Conservation (phyloP, 306 rosid species). For the Gillenia trifoliata region DNA sequence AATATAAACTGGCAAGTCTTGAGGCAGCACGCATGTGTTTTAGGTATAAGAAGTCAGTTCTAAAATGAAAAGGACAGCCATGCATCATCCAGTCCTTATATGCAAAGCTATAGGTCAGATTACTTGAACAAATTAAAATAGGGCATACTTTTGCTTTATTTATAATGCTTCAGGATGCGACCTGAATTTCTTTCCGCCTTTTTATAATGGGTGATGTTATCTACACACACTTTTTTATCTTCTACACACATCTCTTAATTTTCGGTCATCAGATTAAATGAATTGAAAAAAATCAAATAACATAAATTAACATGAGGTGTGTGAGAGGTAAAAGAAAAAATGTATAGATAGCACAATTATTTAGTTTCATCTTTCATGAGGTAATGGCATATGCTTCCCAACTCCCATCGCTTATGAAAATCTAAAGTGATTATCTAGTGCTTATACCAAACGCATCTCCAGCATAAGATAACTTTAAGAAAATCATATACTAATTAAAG, state of each 20-base stretch:
- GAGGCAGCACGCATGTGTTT: not conserved
- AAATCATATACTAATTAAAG: conserved; percentile 1
- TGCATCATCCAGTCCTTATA: conserved; percentile 4
- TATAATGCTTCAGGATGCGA: conserved; percentile 7
- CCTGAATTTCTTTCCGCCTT: not conserved
- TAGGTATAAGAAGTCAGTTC: not conserved
- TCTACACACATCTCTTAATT: no score
- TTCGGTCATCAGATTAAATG: no score
- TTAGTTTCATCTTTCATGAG: not conserved
- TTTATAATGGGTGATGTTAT: no score
- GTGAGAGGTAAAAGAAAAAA: no score
- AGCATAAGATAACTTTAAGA: conserved; percentile 12
- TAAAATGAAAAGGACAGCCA: not conserved
- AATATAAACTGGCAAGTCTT: not conserved
- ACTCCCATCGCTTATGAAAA: not conserved
- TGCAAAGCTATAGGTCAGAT: not conserved
- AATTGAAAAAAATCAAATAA: no score
- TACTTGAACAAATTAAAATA: not conserved
- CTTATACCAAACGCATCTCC: conserved; percentile 17
- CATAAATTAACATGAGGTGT: no score
- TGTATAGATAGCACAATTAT: no score
- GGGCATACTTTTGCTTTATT: not conserved
- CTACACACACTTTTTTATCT: no score
- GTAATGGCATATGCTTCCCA: conserved; percentile 27
- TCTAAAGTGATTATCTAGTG: conserved; percentile 21